Conservation (phyloP, 768 basidiomycete species). For the Phanerodontia chrysosporium region DNA sequence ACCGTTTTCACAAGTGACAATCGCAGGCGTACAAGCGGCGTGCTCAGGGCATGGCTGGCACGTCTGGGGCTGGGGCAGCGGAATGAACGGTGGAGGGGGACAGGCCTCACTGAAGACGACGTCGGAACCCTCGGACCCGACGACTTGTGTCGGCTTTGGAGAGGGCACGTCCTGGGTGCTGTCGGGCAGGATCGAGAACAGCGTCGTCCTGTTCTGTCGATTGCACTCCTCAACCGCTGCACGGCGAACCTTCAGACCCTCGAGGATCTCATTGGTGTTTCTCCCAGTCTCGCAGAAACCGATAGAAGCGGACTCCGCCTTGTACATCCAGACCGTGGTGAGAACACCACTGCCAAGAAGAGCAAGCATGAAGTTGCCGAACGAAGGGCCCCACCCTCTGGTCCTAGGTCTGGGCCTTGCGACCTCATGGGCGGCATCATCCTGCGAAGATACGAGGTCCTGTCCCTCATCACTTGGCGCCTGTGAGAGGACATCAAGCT, state of each 20-base stretch:
- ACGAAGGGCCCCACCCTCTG: slow-evolving; percentile 33
- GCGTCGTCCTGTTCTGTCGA: slow-evolving; percentile 45
- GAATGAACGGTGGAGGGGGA: slow-evolving; percentile 50
- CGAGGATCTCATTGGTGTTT: slow-evolving; percentile 54
- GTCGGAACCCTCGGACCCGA: slow-evolving; percentile 8
- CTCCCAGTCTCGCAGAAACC: slow-evolving; percentile 73
- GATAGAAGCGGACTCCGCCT: slow-evolving; percentile 61
- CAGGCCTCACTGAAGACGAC: slow-evolving; percentile 37
- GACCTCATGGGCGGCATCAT: neutral
- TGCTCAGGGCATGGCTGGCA: slow-evolving; percentile 66
- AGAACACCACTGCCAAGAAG: slow-evolving; percentile 3
- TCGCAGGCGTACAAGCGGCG: slow-evolving; percentile 58
- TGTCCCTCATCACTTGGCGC: neutral
- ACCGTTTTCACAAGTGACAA: slow-evolving; percentile 60
- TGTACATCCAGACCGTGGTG: slow-evolving; percentile 44
- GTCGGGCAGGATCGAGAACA: slow-evolving; percentile 29
- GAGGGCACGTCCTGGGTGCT: slow-evolving; percentile 10
- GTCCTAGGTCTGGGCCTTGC: neutral
- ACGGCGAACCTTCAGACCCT: slow-evolving; percentile 40
- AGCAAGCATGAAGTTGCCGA: slow-evolving; percentile 31
- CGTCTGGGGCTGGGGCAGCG: slow-evolving; percentile 51
- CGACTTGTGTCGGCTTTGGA: slow-evolving; percentile 9
- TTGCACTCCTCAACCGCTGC: slow-evolving; percentile 54
- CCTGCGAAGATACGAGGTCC: neutral
- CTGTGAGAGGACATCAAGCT: neutral